Evolutionary conservation across 2,329 filamentous ascomycete genomes (phyloP).

Genomic region (Fusarium stilboides): DNA sequence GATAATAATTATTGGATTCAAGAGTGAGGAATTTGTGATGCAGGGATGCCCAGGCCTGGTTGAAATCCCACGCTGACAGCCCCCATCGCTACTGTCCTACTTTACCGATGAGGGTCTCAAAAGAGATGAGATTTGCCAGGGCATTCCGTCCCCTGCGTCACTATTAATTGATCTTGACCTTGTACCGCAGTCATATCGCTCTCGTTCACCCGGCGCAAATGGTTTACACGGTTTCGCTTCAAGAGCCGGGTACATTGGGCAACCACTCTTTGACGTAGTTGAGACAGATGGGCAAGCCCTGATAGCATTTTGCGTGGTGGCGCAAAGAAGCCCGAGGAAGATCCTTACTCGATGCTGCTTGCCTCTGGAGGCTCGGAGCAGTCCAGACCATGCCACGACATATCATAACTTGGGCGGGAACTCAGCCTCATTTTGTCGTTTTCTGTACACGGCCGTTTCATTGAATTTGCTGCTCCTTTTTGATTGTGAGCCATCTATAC

Average conservation of each 20-base stretch:
- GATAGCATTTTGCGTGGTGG: constrained; percentile 2
- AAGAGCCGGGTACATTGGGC: neutral
- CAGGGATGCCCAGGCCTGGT: constrained; percentile 31
- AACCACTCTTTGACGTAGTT: constrained; percentile 7
- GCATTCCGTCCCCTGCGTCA: constrained; percentile 20
- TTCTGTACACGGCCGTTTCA: neutral
- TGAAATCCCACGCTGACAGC: constrained; percentile 35
- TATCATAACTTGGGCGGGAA: constrained; percentile 13
- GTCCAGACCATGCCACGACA: constrained; percentile 34
- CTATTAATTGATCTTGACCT: constrained; percentile 30
- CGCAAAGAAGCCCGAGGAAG: constrained; percentile 4
- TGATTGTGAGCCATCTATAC: neutral
- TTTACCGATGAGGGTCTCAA: constrained; percentile 17
- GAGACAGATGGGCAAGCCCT: constrained; percentile 1
- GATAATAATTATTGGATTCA: constrained; percentile 20
- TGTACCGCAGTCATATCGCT: constrained; percentile 13
- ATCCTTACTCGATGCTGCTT: constrained; percentile 26
- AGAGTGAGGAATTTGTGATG: constrained; percentile 40
- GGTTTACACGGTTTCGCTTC: constrained; percentile 16
- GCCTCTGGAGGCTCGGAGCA: constrained; percentile 6
- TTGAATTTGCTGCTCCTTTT: neutral
- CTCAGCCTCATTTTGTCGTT: constrained; percentile 19
- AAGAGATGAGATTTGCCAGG: constrained; percentile 38
- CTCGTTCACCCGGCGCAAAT: constrained; percentile 12
- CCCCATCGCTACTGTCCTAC: constrained; percentile 24